A percentile compares a stretch with the other conserved stretches of the same genome.
These are phyloP conservation scores for Abrus precatorius DNA, from an alignment of 306 rosid genomes.

Conservation along the genomic window DNA sequence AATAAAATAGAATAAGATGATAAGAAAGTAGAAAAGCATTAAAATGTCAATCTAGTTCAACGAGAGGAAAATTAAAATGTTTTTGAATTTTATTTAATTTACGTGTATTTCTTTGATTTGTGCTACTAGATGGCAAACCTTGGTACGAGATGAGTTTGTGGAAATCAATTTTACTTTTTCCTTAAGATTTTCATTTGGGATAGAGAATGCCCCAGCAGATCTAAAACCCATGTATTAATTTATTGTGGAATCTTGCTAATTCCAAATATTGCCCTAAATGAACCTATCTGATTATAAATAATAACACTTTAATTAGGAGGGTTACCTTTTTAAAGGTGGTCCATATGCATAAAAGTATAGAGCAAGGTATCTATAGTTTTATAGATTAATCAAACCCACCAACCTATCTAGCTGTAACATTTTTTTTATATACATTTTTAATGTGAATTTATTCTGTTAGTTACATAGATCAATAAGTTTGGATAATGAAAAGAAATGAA, in stretches of 20 bases:
- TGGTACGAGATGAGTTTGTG: conserved; percentile 30
- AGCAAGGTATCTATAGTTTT: background rate
- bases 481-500: conserved; percentile 45
- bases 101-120: background rate
- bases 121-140: background rate
- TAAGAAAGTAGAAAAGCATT: background rate
- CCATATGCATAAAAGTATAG: background rate
- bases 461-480: conserved; percentile 34
- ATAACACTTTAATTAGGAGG: background rate
- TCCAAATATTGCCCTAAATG: background rate
- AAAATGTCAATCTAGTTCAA: background rate
- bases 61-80: background rate
- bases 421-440: conserved; percentile 19
- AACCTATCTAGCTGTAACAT: conserved; percentile 33
- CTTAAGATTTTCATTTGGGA: conserved; percentile 1
- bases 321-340: background rate
- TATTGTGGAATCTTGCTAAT: conserved; percentile 35
- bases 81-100: background rate
- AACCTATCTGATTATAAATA: background rate
- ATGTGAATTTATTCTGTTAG: conserved; percentile 39
- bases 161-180: conserved; percentile 41
- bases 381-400: conserved; percentile 39
- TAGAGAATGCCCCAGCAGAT: background rate
- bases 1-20: background rate
- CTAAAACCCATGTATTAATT: conserved; percentile 33